These are phyloP conservation scores for Samsoniella hepiali DNA, from an alignment of 2,329 filamentous ascomycete species.

Conservation along the genomic window DNA sequence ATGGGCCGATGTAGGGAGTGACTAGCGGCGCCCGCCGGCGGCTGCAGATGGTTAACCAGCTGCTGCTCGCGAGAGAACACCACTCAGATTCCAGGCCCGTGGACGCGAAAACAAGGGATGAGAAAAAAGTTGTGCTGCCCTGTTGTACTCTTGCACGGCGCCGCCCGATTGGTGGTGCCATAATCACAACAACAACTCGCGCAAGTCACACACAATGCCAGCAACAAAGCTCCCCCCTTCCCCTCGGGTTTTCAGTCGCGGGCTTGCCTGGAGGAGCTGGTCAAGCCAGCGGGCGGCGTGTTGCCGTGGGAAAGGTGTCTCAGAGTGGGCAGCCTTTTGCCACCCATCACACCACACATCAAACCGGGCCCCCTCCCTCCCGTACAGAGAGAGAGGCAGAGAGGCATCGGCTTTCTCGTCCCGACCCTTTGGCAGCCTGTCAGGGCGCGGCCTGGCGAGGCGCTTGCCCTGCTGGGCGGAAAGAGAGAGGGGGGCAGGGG, in stretches of 20 bases:
- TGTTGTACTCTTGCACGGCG: not conserved
- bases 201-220: not conserved
- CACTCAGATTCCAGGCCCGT: not conserved
- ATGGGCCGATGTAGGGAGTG: not conserved
- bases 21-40: not conserved
- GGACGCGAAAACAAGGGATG: not conserved
- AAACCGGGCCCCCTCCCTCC: not conserved
- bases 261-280: not conserved
- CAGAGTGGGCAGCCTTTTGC: constrained; percentile 2
- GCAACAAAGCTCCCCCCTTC: not conserved
- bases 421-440: constrained; percentile 3
- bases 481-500: not conserved
- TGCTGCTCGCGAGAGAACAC: not conserved
- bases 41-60: not conserved
- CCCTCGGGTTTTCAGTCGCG: not conserved
- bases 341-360: not conserved
- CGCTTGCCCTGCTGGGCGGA: too few species aligned
- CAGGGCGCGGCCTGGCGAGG: not conserved
- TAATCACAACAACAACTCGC: not conserved
- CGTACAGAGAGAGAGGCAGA: not conserved
- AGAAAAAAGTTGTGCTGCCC: not conserved
- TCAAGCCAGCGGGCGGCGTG: not conserved
- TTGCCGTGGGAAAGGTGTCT: not conserved
- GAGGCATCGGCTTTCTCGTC: not conserved
- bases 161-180: not conserved